phyloP scores from a whole-genome alignment of 768 basidiomycete genomes.

The Rhizopogon sp. region DNA sequence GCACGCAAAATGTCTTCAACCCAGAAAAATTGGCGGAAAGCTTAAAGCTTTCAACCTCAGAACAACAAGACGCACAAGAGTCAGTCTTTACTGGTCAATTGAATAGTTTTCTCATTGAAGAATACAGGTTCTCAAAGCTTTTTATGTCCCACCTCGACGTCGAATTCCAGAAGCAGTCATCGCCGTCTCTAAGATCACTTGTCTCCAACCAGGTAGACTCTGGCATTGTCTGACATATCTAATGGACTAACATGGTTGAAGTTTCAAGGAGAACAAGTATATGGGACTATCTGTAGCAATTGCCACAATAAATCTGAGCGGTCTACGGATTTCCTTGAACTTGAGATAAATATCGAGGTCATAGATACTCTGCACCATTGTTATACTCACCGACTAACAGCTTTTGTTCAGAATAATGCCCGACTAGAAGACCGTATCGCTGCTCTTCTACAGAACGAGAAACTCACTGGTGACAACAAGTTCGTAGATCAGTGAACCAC shows the following conservation, averaged over 20 bases:
- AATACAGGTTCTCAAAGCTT: slow-evolving; percentile 81
- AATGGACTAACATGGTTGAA: slow-evolving; percentile 25
- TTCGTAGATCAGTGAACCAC: slow-evolving; percentile 19
- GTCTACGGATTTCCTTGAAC: slow-evolving; percentile 72
- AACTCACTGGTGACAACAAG: slow-evolving; percentile 80
- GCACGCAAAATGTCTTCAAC: slow-evolving; percentile 69
- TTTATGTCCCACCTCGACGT: slow-evolving; percentile 86
- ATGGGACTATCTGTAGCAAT: slow-evolving; percentile 70
- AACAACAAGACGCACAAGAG: slow-evolving; percentile 99
- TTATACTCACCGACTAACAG: not conserved
- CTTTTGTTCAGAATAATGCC: slow-evolving; percentile 50
- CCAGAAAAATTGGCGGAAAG: slow-evolving; percentile 83
- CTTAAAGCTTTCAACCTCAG: slow-evolving; percentile 69
- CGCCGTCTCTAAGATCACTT: slow-evolving; percentile 57
- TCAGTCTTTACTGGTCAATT: slow-evolving; percentile 30
- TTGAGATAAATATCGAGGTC: slow-evolving; percentile 83
- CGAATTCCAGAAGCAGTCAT: slow-evolving; percentile 81
- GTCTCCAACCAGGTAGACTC: slow-evolving; percentile 62
- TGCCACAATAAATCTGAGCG: slow-evolving; percentile 71
- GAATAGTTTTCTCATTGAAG: slow-evolving; percentile 3
- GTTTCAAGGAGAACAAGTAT: slow-evolving; percentile 86
- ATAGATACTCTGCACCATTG: not conserved
- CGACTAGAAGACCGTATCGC: slow-evolving; percentile 70
- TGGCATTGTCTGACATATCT: not conserved
- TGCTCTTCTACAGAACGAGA: slow-evolving; percentile 64